Percentiles rank a stretch among this genome's conserved stretches.
These are phyloP conservation scores for Phoma herbarum DNA, from an alignment of 2,329 filamentous ascomycete genomes.

Conservation along the genomic window DNA sequence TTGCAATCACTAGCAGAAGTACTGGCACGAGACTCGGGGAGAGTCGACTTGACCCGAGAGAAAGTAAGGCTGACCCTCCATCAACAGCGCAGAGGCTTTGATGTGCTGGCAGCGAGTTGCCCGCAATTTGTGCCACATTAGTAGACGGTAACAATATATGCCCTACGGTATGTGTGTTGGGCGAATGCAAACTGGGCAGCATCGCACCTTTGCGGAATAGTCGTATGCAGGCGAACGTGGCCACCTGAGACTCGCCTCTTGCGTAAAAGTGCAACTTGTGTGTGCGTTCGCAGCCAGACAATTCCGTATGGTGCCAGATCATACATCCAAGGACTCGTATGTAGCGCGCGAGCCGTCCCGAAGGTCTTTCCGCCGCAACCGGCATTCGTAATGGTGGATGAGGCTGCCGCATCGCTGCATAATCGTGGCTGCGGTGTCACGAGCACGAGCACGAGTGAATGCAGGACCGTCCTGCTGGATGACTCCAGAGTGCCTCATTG, in stretches of 20 bases:
- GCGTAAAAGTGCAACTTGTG: slow-evolving; percentile 36
- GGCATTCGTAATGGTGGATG: slow-evolving; percentile 19
- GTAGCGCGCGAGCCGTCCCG: slow-evolving; percentile 49
- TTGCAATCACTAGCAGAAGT: slow-evolving; percentile 46
- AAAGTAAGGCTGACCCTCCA: slow-evolving; percentile 39
- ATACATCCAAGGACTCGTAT: slow-evolving; percentile 39
- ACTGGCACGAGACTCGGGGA: slow-evolving; percentile 36
- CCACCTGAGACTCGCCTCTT: slow-evolving; percentile 49
- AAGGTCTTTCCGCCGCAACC: slow-evolving; percentile 26
- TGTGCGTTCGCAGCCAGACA: slow-evolving; percentile 47
- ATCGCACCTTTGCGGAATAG: slow-evolving; percentile 49
- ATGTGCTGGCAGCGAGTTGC: slow-evolving; percentile 52
- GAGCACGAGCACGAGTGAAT: slow-evolving; percentile 18
- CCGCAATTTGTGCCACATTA: slow-evolving; percentile 51
- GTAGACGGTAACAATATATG: slow-evolving; percentile 50
- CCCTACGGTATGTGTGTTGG: slow-evolving; percentile 48
- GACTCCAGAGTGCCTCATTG: not conserved
- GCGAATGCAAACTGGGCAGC: slow-evolving; percentile 52
- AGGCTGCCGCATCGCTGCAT: slow-evolving; percentile 33
- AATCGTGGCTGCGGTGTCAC: slow-evolving; percentile 28
- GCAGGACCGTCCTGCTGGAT: slow-evolving; percentile 21
- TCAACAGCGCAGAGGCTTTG: slow-evolving; percentile 44
- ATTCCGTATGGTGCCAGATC: slow-evolving; percentile 51
- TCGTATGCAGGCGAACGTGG: slow-evolving; percentile 51
- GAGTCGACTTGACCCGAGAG: slow-evolving; percentile 24